A percentile compares a stretch with the other conserved stretches of the same genome.
These are phyloP conservation scores for Fusarium liriodendri DNA, from an alignment of 2,329 filamentous ascomycete species.

Conservation along the genomic window DNA sequence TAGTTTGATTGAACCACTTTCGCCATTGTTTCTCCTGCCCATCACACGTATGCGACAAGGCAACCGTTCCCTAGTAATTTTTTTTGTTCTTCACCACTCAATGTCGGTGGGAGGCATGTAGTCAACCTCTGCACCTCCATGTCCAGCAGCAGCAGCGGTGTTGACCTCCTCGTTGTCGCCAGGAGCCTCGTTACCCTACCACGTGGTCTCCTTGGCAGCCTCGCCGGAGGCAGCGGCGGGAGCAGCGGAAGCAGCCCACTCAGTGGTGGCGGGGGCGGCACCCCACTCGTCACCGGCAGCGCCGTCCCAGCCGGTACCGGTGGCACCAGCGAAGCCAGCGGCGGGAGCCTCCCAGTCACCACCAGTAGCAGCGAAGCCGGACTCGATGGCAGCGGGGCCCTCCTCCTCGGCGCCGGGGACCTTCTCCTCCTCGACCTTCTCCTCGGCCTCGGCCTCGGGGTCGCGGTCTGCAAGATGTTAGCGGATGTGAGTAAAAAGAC, in stretches of 20 bases:
- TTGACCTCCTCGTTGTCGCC: conserved; percentile 16
- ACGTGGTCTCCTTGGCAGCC: conserved; percentile 66
- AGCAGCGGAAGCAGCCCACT: conserved; percentile 73
- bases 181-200: conserved; percentile 54
- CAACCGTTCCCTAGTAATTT: conserved; percentile 21
- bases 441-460: conserved; percentile 99
- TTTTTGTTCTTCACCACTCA: conserved; percentile 37
- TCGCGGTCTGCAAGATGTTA: conserved; percentile 78
- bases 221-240: conserved; percentile 40
- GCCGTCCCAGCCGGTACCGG: conserved; percentile 64
- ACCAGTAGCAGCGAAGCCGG: conserved; percentile 72
- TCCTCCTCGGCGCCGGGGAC: conserved; percentile 86
- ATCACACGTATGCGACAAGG: background rate
- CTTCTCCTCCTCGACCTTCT: conserved; percentile 96
- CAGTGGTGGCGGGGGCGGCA: conserved; percentile 70
- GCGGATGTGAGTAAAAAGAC: background rate
- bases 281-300: conserved; percentile 72
- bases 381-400: conserved; percentile 80
- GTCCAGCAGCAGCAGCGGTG: background rate
- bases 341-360: conserved; percentile 90
- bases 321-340: conserved; percentile 73
- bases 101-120: background rate
- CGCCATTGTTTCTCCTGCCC: conserved; percentile 29
- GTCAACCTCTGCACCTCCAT: background rate
- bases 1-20: conserved; percentile 43